Base-by-base conservation (phyloP, 2,329 filamentous ascomycete species). In the Lecanicillium sp. region DNA sequence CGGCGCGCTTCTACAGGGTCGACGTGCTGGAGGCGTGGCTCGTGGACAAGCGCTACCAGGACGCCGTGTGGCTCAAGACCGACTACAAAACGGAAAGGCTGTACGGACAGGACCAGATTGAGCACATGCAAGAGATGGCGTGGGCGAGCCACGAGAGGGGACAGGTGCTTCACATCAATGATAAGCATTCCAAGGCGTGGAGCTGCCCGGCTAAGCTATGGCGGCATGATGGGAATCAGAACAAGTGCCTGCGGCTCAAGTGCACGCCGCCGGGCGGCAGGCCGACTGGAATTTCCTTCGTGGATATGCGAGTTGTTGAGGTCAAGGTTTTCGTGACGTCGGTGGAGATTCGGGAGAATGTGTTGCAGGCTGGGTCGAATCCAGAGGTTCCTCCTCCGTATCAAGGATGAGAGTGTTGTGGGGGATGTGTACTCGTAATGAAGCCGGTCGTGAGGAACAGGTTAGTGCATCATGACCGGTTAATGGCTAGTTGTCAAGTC, bases 1-100 rank as follows among this genome's bases (percentile, higher is more conserved):
- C 63, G 38, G 59, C 60, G 3, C 41, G 51, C 25, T 59, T 57
- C 40, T 65, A 61, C 43, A 42, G 45, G 22, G 44, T 55, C 11
- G 37, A 44, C 22, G 40, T 44, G 18, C 50, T 57, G 7, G 43
- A 47, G 38, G 35, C 29, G 14, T 57, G 54, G 54, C 45, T 57
- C 32, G 25, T 34, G 12, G 28, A 45, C 4, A 41, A 46, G 36
- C 45, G 44, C 20, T 41, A 46, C 11, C 30, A 33, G 4, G 39
- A 30, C 22, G 45, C 41, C 35, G 43, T 52, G 12, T 40, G 40
- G 22, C 33, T 38, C 6, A 34, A 39, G 19, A 31, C 38, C 3
- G 38, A 37, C 5, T 19, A 35, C 35, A 40, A 35, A 7, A 29
- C 15, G 13, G 33, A 32, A 16, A 33, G 20, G 7, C 38, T 38